phyloP scores from a whole-genome alignment of 140 eudicot species.

The Bidens hawaiensis region DNA sequence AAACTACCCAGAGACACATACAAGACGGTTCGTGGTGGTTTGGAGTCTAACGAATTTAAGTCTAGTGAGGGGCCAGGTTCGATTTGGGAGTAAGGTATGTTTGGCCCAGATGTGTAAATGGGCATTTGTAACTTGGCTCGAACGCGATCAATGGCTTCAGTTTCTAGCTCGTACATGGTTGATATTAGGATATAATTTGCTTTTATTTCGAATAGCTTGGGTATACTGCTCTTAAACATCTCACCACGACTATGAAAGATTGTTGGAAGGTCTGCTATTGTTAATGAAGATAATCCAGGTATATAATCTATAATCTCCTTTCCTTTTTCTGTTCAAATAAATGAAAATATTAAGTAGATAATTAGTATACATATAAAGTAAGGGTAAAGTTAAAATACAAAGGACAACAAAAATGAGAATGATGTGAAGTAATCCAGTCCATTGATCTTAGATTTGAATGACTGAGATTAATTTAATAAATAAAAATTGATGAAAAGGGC shows the following conservation, averaged over 20 bases:
- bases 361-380: too few relatives aligned
- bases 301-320: slow-evolving; percentile 39
- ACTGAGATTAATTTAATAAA: too few relatives aligned
- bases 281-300: slow-evolving; percentile 45
- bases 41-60: slow-evolving; percentile 43
- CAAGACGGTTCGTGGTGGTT: slow-evolving; percentile 33
- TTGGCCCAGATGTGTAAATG: slow-evolving; percentile 47
- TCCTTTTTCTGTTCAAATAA: slow-evolving; percentile 29
- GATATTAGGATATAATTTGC: slow-evolving; percentile 35
- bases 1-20: slow-evolving; percentile 52
- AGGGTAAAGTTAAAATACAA: too few relatives aligned
- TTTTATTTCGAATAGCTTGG: slow-evolving; percentile 10
- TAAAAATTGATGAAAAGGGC: too few relatives aligned
- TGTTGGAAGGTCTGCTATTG: neutral
- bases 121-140: slow-evolving; percentile 28
- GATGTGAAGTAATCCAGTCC: too few relatives aligned
- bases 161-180: slow-evolving; percentile 48
- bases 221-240: neutral
- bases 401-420: too few relatives aligned
- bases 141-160: slow-evolving; percentile 28
- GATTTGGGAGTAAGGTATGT: slow-evolving; percentile 32
- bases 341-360: neutral
- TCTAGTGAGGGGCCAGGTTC: neutral
- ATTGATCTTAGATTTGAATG: too few relatives aligned
- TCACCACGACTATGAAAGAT: slow-evolving; percentile 26